A percentile compares a stretch with the other conserved stretches of the same genome.
phyloP scores from a whole-genome alignment of 495 filamentous ascomycete species.

The Aspergillus asperescens region DNA sequence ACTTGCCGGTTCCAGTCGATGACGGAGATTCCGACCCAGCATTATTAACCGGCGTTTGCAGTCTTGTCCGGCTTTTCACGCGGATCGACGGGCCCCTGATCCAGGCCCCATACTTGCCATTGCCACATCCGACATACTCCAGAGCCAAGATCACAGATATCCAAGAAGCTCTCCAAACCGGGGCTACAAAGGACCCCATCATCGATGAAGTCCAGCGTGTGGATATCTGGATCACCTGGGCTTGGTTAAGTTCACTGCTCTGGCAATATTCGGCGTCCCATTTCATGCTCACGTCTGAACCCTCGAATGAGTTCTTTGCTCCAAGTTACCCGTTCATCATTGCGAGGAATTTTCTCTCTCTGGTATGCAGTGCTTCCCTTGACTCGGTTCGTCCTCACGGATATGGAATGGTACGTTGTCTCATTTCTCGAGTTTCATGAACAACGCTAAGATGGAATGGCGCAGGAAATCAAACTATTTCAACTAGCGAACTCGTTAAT shows the following conservation, averaged over 20 bases:
- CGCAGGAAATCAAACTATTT: conserved; percentile 9
- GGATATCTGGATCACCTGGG: conserved; percentile 10
- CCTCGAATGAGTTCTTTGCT: conserved; percentile 1
- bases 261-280: conserved; percentile 11
- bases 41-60: conserved; percentile 5
- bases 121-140: conserved; percentile 2
- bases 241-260: conserved; percentile 10
- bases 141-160: conserved; percentile 8
- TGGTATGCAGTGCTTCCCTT: conserved; percentile 7
- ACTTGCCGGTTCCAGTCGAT: conserved; percentile 3
- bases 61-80: conserved; percentile 9
- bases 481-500: conserved; percentile 9
- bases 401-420: conserved; percentile 12
- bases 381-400: conserved; percentile 11
- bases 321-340: conserved; percentile 5
- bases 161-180: conserved; percentile 4
- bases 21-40: conserved; percentile 4
- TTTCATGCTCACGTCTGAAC: conserved; percentile 6
- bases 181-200: conserved; percentile 4
- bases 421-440: not conserved
- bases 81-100: conserved; percentile 10
- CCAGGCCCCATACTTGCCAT: not conserved
- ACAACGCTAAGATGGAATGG: not conserved
- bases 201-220: conserved; percentile 12
- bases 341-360: conserved; percentile 6